These are phyloP conservation scores for Beauveria rudraprayagi DNA, from an alignment of 2,329 filamentous ascomycete genomes.

Conservation along the genomic window DNA sequence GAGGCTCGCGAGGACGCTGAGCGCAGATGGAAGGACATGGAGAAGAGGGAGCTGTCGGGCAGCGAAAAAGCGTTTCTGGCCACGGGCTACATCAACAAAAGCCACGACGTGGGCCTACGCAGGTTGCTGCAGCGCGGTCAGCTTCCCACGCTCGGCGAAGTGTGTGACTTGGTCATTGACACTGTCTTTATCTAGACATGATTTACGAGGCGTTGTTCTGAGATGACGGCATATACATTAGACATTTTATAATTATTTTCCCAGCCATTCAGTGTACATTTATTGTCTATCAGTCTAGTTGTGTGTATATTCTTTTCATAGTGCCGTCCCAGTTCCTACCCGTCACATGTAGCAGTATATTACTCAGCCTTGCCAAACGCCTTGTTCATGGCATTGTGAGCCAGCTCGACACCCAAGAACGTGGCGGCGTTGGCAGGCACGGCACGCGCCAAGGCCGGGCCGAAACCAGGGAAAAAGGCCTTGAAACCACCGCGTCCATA, in stretches of 20 bases:
- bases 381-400: slow-evolving; percentile 75
- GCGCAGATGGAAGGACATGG: slow-evolving; percentile 58
- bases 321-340: too few relatives aligned
- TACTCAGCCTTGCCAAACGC: slow-evolving; percentile 42
- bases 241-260: neutral
- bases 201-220: neutral
- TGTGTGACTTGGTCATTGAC: slow-evolving; percentile 40
- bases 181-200: slow-evolving; percentile 21
- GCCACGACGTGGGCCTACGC: slow-evolving; percentile 22
- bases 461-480: slow-evolving; percentile 96
- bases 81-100: slow-evolving; percentile 34
- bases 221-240: neutral
- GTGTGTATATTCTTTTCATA: too few relatives aligned
- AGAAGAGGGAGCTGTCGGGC: slow-evolving; percentile 48
- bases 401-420: slow-evolving; percentile 78
- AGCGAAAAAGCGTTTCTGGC: slow-evolving; percentile 50
- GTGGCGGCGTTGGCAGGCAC: slow-evolving; percentile 96
- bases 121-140: slow-evolving; percentile 25
- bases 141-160: slow-evolving; percentile 31
- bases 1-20: slow-evolving; percentile 66
- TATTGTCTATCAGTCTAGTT: too few relatives aligned
- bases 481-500: slow-evolving; percentile 75
- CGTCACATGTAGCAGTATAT: neutral
- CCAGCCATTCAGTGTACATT: neutral
- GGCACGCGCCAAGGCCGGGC: slow-evolving; percentile 82